A percentile compares a stretch with the other conserved stretches of the same genome.
phyloP scores from a whole-genome alignment of 1,284 basidiomycete genomes.

The Austropuccinia psidii region DNA sequence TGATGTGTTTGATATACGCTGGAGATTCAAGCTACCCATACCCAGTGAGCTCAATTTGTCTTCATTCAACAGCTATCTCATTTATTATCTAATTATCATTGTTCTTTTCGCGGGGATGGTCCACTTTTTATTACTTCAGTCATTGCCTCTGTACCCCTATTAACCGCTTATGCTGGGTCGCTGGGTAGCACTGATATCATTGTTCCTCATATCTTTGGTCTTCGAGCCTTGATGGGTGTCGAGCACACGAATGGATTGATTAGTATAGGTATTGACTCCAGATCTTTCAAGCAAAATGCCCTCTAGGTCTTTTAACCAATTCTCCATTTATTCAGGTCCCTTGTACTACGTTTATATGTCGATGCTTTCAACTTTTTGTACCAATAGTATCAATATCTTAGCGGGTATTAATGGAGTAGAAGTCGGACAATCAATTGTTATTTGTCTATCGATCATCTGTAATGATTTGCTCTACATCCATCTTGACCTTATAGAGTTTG shows the following conservation, averaged over 20 bases:
- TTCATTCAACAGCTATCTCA: not conserved
- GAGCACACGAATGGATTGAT: slow-evolving; percentile 54
- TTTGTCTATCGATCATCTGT: slow-evolving; percentile 76
- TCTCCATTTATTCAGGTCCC: slow-evolving; percentile 56
- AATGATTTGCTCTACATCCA: slow-evolving; percentile 91
- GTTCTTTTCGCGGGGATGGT: not conserved
- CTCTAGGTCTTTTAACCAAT: not conserved
- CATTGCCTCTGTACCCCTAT: slow-evolving; percentile 83
- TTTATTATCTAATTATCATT: not conserved
- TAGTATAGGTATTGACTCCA: slow-evolving; percentile 62
- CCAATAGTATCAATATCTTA: slow-evolving; percentile 97
- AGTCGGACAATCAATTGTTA: slow-evolving; percentile 84
- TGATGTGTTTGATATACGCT: slow-evolving; percentile 96
- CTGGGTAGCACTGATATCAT: slow-evolving; percentile 87
- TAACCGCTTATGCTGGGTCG: slow-evolving; percentile 90
- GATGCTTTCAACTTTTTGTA: slow-evolving; percentile 88
- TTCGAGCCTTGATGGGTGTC: slow-evolving; percentile 52
- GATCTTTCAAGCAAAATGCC: not conserved
- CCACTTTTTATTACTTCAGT: slow-evolving; percentile 49
- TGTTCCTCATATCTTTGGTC: slow-evolving; percentile 60
- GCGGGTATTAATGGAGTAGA: slow-evolving; percentile 97
- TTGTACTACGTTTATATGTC: slow-evolving; percentile 97
- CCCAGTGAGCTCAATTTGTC: slow-evolving; percentile 52
- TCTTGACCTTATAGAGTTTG: slow-evolving; percentile 33
- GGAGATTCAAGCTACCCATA: slow-evolving; percentile 96